phyloP scores from a whole-genome alignment of 2,329 filamentous ascomycete species.

The Rhexocercosporidium sp. region DNA sequence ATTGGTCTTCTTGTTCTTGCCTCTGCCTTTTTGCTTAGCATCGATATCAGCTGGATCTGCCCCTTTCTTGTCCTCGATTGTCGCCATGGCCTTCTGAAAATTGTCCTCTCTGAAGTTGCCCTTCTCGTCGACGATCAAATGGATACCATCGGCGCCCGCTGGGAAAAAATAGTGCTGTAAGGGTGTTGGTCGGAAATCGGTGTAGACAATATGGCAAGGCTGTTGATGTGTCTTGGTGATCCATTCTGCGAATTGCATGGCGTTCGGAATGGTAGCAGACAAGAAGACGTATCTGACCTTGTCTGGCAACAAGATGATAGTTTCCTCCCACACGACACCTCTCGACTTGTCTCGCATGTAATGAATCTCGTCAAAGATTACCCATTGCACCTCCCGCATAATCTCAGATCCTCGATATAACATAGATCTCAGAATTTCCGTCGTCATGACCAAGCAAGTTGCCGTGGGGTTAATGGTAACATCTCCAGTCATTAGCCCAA shows the following conservation, averaged over 20 bases:
- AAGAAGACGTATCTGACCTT: constrained; percentile 99
- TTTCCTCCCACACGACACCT: constrained; percentile 99
- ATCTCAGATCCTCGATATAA: constrained; percentile 97
- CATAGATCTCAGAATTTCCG: constrained; percentile 98
- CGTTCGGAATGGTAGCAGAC: constrained; percentile 97
- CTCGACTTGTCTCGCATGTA: constrained; percentile 94
- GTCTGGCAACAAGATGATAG: constrained; percentile 95
- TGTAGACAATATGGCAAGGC: constrained; percentile 98
- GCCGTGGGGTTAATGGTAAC: constrained; percentile 99
- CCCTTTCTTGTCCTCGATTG: constrained; percentile 86
- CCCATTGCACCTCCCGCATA: constrained; percentile 99
- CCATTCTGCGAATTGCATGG: constrained; percentile 99
- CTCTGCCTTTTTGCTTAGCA: constrained; percentile 82
- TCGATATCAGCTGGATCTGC: constrained; percentile 80
- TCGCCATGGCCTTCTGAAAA: constrained; percentile 93
- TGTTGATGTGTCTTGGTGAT: constrained; percentile 98
- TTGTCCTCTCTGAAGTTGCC: constrained; percentile 96
- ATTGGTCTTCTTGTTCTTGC: constrained; percentile 89
- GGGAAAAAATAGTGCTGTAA: constrained; percentile 99
- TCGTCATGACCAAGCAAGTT: constrained; percentile 98
- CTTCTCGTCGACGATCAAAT: constrained; percentile 95
- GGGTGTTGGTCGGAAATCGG: constrained; percentile 95
- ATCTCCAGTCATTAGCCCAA: constrained; percentile 98
- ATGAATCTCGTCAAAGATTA: constrained; percentile 97
- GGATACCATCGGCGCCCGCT: constrained; percentile 87